Evolutionary conservation across 768 basidiomycete species (phyloP).

Genomic region (Sistotremastrum niveocremeum): DNA sequence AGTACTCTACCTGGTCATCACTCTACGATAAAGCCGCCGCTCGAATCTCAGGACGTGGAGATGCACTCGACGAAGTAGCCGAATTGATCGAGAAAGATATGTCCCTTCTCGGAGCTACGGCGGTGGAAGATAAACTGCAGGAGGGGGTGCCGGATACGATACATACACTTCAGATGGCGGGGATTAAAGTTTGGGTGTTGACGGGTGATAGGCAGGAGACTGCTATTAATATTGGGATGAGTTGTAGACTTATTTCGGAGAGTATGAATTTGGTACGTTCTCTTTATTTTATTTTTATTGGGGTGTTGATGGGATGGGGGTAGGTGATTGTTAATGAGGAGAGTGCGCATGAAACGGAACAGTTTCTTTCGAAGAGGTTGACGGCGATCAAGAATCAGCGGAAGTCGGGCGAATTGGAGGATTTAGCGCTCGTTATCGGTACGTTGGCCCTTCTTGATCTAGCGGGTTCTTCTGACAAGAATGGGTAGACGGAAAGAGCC

Average conservation of each 20-base stretch:
- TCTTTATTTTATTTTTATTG: background rate
- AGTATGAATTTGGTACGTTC: slow-evolving; percentile 86
- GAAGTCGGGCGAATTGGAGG: slow-evolving; percentile 84
- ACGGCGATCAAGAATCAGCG: slow-evolving; percentile 89
- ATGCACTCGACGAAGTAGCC: slow-evolving; percentile 87
- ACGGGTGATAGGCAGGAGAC: slow-evolving; percentile 99
- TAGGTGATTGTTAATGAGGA: slow-evolving; percentile 94
- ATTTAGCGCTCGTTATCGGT: slow-evolving; percentile 93
- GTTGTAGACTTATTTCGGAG: slow-evolving; percentile 91
- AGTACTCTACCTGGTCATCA: slow-evolving; percentile 78
- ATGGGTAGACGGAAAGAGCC: slow-evolving; percentile 77
- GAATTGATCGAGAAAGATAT: slow-evolving; percentile 94
- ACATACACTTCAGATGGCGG: slow-evolving; percentile 93
- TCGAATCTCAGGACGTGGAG: slow-evolving; percentile 91
- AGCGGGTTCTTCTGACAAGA: slow-evolving; percentile 2
- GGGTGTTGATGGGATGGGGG: slow-evolving; percentile 27
- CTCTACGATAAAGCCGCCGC: slow-evolving; percentile 88
- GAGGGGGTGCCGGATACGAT: slow-evolving; percentile 98
- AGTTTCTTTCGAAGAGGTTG: slow-evolving; percentile 79
- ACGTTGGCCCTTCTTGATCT: slow-evolving; percentile 10
- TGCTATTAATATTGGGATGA: slow-evolving; percentile 98
- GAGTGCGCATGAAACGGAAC: slow-evolving; percentile 63
- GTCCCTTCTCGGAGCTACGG: slow-evolving; percentile 87
- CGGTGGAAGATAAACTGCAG: slow-evolving; percentile 96
- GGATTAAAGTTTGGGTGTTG: slow-evolving; percentile 98